Conservation (phyloP, 2,329 filamentous ascomycete genomes). For the Ceratocystis ficicola region DNA sequence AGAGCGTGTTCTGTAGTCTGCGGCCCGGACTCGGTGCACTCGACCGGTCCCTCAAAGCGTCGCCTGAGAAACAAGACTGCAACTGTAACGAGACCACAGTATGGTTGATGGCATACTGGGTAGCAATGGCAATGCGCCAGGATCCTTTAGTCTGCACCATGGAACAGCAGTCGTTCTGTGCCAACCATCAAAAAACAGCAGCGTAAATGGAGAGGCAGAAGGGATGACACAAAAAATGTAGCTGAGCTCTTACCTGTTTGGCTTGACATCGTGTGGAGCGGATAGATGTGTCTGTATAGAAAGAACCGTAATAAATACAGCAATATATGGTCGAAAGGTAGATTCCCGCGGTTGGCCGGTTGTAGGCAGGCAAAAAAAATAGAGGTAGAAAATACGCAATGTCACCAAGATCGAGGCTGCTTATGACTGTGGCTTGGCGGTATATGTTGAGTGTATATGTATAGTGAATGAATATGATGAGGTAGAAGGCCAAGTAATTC, state of each 20-base stretch:
- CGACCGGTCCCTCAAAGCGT: not conserved
- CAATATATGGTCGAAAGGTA: not conserved
- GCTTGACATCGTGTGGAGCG: constrained; percentile 17
- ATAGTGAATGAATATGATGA: not conserved
- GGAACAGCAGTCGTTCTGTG: not conserved
- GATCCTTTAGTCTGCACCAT: no score
- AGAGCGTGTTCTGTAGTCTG: not conserved
- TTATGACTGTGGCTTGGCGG: not conserved
- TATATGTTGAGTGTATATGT: not conserved
- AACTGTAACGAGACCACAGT: not conserved
- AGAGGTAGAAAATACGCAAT: not conserved
- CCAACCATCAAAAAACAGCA: not conserved
- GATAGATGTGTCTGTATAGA: constrained; percentile 3
- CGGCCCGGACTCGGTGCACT: not conserved
- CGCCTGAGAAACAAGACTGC: not conserved
- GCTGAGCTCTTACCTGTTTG: constrained; percentile 21
- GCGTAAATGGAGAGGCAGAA: not conserved
- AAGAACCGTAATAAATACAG: not conserved
- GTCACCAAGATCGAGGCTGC: not conserved
- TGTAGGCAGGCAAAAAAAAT: not conserved
- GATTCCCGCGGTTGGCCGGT: not conserved
- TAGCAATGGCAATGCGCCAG: no score
- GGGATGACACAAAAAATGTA: not conserved
- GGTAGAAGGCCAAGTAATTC: not conserved
- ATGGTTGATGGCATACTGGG: not conserved